phyloP scores from a whole-genome alignment of 441 rosid genomes.

The Corymbia citriodora region DNA sequence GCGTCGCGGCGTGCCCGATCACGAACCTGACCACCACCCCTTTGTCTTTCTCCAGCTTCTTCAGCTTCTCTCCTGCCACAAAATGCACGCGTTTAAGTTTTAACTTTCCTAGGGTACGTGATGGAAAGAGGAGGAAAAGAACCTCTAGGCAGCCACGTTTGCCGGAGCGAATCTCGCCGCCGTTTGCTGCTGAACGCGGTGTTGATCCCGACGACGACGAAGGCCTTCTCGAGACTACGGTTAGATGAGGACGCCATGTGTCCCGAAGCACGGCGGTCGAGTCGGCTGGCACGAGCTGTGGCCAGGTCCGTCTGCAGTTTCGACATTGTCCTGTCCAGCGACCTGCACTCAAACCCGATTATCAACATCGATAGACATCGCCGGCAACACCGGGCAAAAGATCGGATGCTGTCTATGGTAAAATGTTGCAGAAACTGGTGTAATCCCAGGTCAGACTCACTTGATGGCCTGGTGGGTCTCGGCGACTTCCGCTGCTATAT shows the following conservation, averaged over 20 bases:
- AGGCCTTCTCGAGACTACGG: slow-evolving; percentile 50
- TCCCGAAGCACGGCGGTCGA: slow-evolving; percentile 7
- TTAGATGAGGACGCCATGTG: slow-evolving; percentile 9
- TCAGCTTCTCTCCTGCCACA: slow-evolving; percentile 52
- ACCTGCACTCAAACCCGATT: slow-evolving; percentile 19
- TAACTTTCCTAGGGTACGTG: neutral
- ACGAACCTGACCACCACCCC: slow-evolving; percentile 81
- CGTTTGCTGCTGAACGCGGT: slow-evolving; percentile 91
- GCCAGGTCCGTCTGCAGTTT: slow-evolving; percentile 62
- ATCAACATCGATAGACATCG: neutral
- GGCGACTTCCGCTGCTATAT: slow-evolving; percentile 57
- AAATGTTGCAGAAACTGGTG: neutral
- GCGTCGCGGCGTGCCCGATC: slow-evolving; percentile 79
- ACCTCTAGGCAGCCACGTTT: slow-evolving; percentile 86
- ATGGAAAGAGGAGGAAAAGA: neutral
- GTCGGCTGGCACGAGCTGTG: slow-evolving; percentile 24
- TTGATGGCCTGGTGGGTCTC: slow-evolving; percentile 69
- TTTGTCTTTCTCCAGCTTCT: slow-evolving; percentile 68
- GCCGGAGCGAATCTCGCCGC: slow-evolving; percentile 67
- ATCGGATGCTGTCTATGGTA: neutral
- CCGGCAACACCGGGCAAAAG: neutral
- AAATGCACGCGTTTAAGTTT: neutral
- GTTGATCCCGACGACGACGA: slow-evolving; percentile 77
- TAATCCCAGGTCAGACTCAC: slow-evolving; percentile 22
- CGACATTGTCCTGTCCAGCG: slow-evolving; percentile 67